Percentiles rank a stretch among this genome's conserved stretches.
Conservation (phyloP, 1,284 basidiomycete species). For the Ceratobasidium sp. region DNA sequence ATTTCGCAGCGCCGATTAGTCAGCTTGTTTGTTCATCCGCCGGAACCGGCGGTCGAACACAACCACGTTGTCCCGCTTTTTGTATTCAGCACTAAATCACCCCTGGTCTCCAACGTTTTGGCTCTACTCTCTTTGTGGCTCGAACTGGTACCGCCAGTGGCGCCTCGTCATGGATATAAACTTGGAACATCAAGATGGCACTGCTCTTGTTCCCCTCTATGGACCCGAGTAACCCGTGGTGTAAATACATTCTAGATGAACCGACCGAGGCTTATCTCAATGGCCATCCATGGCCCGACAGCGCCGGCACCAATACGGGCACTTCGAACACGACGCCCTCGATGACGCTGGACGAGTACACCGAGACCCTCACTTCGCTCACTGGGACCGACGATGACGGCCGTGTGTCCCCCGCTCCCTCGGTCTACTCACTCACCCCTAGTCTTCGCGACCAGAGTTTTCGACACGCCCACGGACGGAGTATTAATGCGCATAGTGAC, state of each 20-base stretch:
- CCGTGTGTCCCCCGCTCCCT: constrained; percentile 19
- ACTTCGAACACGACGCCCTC: background rate
- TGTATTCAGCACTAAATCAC: no score
- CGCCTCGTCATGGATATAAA: no score
- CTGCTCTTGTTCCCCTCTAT: no score
- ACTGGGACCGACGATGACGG: constrained; percentile 25
- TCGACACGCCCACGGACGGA: constrained; percentile 69
- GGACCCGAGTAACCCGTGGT: no score
- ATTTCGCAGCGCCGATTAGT: constrained; percentile 26
- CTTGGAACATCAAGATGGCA: no score
- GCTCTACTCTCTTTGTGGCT: no score
- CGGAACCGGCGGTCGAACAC: background rate
- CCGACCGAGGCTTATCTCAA: no score
- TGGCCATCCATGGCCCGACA: no score
- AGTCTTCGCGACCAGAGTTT: constrained; percentile 59
- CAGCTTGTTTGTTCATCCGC: background rate
- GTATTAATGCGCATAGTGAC: constrained; percentile 76
- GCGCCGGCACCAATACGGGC: background rate
- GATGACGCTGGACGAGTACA: background rate
- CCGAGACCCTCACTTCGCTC: no score
- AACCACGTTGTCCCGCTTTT: background rate
- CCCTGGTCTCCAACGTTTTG: no score
- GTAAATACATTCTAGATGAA: no score
- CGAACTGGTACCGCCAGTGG: no score
- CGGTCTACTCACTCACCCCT: constrained; percentile 22